These are phyloP conservation scores for Picea glauca DNA, from an alignment of 75 land plant genomes.

Conservation along the genomic window DNA sequence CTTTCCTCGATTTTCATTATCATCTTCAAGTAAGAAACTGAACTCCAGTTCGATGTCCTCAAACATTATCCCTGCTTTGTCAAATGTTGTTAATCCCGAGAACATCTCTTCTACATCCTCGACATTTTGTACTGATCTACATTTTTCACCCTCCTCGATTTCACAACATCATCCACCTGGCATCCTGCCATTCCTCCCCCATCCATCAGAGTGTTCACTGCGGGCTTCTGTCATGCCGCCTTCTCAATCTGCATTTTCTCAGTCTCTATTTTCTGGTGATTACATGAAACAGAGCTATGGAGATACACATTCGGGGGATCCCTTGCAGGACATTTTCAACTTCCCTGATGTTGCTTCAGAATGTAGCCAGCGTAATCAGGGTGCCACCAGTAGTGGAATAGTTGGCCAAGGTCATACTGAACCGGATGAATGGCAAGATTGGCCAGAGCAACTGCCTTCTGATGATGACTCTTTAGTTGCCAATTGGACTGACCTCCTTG, in stretches of 20 bases:
- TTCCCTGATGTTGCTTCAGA: constrained; percentile 9
- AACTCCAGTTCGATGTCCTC: neutral
- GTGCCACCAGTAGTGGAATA: neutral
- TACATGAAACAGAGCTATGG: constrained; percentile 7
- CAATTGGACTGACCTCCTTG: neutral
- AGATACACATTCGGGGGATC: constrained; percentile 8
- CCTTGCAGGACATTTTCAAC: neutral
- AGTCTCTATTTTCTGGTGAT: constrained; percentile 11
- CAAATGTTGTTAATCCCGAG: constrained; percentile 4
- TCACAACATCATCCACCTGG: constrained; percentile 11
- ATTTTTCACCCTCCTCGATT: constrained; percentile 7
- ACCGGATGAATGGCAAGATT: constrained; percentile 6
- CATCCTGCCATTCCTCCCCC: constrained; percentile 1
- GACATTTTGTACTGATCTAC: constrained; percentile 7
- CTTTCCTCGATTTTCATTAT: neutral
- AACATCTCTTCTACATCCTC: constrained; percentile 6
- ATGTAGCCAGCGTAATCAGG: constrained; percentile 5
- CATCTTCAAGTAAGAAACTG: neutral
- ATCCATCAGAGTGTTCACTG: constrained; percentile 7
- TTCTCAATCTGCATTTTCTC: constrained; percentile 6
- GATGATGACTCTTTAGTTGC: constrained; percentile 8
- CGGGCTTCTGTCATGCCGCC: constrained; percentile 4
- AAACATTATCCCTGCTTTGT: neutral
- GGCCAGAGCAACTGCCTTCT: constrained; percentile 4
- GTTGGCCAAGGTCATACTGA: neutral